These are phyloP conservation scores for Jatropha curcas DNA, from an alignment of 345 rosid genomes.

Conservation along the genomic window DNA sequence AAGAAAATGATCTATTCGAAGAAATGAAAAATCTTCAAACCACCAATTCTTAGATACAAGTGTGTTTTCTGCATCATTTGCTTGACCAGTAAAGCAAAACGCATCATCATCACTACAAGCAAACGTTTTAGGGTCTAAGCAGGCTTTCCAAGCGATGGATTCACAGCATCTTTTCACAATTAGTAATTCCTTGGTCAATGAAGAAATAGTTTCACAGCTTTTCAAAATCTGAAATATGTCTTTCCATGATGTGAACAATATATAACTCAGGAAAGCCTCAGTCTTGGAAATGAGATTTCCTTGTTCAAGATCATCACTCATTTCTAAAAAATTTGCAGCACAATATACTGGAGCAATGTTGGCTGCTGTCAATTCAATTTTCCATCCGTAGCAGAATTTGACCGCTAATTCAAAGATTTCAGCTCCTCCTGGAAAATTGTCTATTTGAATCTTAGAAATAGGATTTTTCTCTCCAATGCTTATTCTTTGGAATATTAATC, in stretches of 20 bases:
- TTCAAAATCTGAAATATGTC: constrained; percentile 43
- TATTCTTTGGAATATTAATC: constrained; percentile 42
- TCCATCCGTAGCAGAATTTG: constrained; percentile 57
- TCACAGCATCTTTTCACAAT: constrained; percentile 49
- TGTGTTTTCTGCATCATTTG: constrained; percentile 13
- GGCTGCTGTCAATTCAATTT: constrained; percentile 45
- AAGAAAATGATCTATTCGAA: constrained; percentile 59
- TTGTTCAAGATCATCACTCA: constrained; percentile 46
- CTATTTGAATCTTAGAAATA: constrained; percentile 26
- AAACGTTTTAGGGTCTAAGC: constrained; percentile 26
- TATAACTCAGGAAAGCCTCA: constrained; percentile 38
- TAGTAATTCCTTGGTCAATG: constrained; percentile 41
- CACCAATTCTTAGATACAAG: constrained; percentile 44
- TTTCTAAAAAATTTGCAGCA: constrained; percentile 59
- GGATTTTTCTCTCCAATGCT: constrained; percentile 18
- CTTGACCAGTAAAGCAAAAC: not conserved
- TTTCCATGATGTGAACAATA: constrained; percentile 50
- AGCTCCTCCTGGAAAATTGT: constrained; percentile 50
- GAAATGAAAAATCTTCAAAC: constrained; percentile 52
- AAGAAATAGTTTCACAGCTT: constrained; percentile 46
- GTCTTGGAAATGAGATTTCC: constrained; percentile 48
- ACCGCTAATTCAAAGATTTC: constrained; percentile 41
- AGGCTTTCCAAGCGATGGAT: constrained; percentile 52
- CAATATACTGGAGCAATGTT: constrained; percentile 45
- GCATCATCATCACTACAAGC: constrained; percentile 7